phyloP scores from a whole-genome alignment of 1,284 basidiomycete species.

The Cryptococcus jaspeensis region DNA sequence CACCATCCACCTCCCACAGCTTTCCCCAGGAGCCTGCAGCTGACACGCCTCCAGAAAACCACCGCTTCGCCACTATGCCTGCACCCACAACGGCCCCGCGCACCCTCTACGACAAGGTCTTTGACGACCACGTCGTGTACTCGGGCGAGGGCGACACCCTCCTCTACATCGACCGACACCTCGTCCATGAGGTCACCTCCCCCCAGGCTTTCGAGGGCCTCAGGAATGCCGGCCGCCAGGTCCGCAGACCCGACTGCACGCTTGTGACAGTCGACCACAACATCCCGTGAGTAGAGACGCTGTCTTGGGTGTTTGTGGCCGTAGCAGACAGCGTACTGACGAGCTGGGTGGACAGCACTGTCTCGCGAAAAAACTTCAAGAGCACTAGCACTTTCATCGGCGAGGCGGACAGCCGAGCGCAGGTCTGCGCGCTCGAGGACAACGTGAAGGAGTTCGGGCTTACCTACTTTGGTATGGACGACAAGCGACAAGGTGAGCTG shows the following conservation, averaged over 20 bases:
- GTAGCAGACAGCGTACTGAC: not conserved
- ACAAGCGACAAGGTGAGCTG: conserved; percentile 74
- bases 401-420: conserved; percentile 88
- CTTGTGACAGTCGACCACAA: conserved; percentile 95
- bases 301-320: no score
- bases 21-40: not conserved
- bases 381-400: conserved; percentile 74
- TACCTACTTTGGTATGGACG: conserved; percentile 92
- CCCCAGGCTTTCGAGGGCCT: conserved; percentile 96
- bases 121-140: conserved; percentile 86
- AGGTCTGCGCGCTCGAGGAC: conserved; percentile 85
- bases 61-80: conserved; percentile 41
- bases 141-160: conserved; percentile 81
- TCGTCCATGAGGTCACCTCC: conserved; percentile 93
- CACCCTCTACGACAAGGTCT: conserved; percentile 93
- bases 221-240: conserved; percentile 75
- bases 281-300: conserved; percentile 75
- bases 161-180: conserved; percentile 93
- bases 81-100: conserved; percentile 59
- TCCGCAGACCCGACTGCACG: conserved; percentile 89
- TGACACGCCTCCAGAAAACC: conserved; percentile 8
- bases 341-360: conserved; percentile 60
- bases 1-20: not conserved
- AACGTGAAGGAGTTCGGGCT: conserved; percentile 94
- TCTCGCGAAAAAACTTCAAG: conserved; percentile 80